Base-by-base conservation (phyloP, 176 grass and related monocot genomes). In the Hordeum vulgare region DNA sequence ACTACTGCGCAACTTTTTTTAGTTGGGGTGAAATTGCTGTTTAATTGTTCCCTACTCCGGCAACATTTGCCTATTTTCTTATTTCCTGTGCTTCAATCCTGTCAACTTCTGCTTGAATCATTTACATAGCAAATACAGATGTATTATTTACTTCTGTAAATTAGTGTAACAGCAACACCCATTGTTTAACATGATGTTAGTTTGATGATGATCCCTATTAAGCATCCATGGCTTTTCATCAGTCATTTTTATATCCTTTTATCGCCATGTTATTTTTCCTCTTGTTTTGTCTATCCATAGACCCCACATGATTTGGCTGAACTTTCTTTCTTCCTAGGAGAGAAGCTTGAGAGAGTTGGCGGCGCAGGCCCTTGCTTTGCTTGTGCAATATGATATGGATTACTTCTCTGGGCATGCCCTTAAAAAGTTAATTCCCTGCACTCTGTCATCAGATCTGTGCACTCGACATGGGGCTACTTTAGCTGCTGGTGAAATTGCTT, bases 391-490 rank as follows among this genome's bases (percentile, higher is more conserved):
- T 75, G 96, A 98, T 81, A 81, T 76, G 54, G 42, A 91, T 49
- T 95, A 93, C 85, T 98, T 98, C 45, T 74, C 72, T 69, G 89
- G 78, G 51, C 81, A 90, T 90, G 93, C 89, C 81, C 81, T 98
- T 44, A 68, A 88, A 40, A 95, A 95, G 70, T 80, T 98, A 76
- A 85, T 98, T 90, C 93, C 91, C 20, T 88, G 83, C 85, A 98
- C 93, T 86, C 81, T 98, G 36, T 98, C 96, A 70, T 90, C 83
- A 26, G 93, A 98, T 80, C 79, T 98, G 70, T 98, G 93, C 82
- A 95, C 93, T 88, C 91, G 96, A 34, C 96, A 98, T 93, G 96
- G 96, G 81, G 89, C 96, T 44, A 95, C 92, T 82, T 84, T 98
- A 84, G 96, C 96, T 86, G 89, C 80, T 73, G 96, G 85, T 5